phyloP scores from a whole-genome alignment of 164 flowering plant species.

The Cinnamomum micranthum region DNA sequence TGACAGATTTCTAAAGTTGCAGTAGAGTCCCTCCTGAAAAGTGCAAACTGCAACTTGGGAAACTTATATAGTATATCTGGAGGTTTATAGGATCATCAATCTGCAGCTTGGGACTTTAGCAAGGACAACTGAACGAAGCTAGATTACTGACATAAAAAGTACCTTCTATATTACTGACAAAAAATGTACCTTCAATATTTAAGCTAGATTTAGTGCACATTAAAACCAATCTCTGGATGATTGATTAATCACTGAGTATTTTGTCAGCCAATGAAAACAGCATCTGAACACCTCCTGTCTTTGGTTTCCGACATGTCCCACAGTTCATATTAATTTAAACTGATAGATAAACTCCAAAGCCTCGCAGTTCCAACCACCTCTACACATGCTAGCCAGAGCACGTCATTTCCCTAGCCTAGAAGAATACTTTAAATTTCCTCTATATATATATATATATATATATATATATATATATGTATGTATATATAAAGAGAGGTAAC shows the following conservation, averaged over 20 bases:
- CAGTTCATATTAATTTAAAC: neutral
- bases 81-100: too few species aligned
- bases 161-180: neutral
- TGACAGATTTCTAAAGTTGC: too few species aligned
- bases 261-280: neutral
- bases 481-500: slow-evolving; percentile 16
- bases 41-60: too few species aligned
- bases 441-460: slow-evolving; percentile 25
- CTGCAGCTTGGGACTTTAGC: neutral
- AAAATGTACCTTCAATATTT: neutral
- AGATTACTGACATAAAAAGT: too few species aligned
- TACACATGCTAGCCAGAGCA: slow-evolving; percentile 25
- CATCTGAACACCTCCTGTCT: neutral
- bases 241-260: neutral
- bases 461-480: too few species aligned
- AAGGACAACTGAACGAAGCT: neutral
- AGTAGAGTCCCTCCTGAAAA: too few species aligned
- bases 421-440: slow-evolving; percentile 9
- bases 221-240: neutral
- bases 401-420: slow-evolving; percentile 19
- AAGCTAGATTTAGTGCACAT: neutral
- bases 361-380: slow-evolving; percentile 48
- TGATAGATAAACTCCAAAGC: slow-evolving; percentile 25
- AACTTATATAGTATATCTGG: too few species aligned
- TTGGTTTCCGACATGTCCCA: neutral